A percentile compares a stretch with the other conserved stretches of the same genome.
These are phyloP conservation scores for Melanogaster broomeanus DNA, from an alignment of 768 basidiomycete species.

Conservation along the genomic window DNA sequence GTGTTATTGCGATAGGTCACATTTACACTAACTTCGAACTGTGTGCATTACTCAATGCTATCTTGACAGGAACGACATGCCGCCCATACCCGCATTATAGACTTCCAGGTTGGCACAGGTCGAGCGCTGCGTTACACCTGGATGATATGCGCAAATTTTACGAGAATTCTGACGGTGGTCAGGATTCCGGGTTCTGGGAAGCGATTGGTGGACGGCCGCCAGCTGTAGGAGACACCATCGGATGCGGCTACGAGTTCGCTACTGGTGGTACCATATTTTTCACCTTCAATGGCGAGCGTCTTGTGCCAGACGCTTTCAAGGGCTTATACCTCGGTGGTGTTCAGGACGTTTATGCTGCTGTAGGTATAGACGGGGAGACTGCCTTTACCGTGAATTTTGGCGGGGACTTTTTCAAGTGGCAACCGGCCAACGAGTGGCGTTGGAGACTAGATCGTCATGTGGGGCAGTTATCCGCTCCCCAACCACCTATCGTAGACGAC, in stretches of 20 bases:
- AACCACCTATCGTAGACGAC: slow-evolving; percentile 36
- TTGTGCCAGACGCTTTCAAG: slow-evolving; percentile 52
- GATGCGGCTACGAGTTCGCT: slow-evolving; percentile 64
- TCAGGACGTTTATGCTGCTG: slow-evolving; percentile 64
- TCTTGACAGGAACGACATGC: slow-evolving; percentile 55
- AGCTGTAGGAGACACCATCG: slow-evolving; percentile 53
- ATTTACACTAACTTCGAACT: neutral
- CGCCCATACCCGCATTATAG: slow-evolving; percentile 66
- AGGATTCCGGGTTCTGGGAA: slow-evolving; percentile 44
- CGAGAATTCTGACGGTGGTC: slow-evolving; percentile 65
- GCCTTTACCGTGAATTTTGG: slow-evolving; percentile 64
- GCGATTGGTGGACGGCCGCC: slow-evolving; percentile 24
- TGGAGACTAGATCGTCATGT: slow-evolving; percentile 68
- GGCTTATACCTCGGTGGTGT: slow-evolving; percentile 53
- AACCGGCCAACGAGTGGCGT: slow-evolving; percentile 62
- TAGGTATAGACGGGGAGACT: slow-evolving; percentile 60
- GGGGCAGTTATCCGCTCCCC: slow-evolving; percentile 40
- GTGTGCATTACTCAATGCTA: neutral
- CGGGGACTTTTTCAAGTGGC: slow-evolving; percentile 57
- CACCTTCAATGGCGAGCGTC: slow-evolving; percentile 61
- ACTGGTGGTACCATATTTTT: slow-evolving; percentile 53
- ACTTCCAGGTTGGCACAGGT: slow-evolving; percentile 71
- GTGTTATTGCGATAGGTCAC: slow-evolving; percentile 61
- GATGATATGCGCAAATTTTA: slow-evolving; percentile 77
- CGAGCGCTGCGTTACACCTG: slow-evolving; percentile 64